A percentile compares a stretch with the other conserved stretches of the same genome.
phyloP scores from a whole-genome alignment of 202 grass and related monocot genomes.

The Panicum virgatum region DNA sequence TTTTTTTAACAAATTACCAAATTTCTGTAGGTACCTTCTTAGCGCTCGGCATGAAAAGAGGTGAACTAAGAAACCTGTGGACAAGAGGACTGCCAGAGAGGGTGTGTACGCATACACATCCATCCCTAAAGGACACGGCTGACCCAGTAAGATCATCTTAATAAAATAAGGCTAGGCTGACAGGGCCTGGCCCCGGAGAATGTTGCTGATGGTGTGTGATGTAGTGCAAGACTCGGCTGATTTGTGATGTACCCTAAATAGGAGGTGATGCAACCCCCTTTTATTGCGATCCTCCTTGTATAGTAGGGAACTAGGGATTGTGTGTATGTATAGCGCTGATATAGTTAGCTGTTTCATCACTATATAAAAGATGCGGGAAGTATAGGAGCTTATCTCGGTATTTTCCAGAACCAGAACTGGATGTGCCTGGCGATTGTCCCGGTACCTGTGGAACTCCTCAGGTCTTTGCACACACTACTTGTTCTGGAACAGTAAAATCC shows the following conservation, averaged over 20 bases:
- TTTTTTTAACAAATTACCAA: neutral
- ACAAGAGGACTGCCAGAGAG: conserved; percentile 72
- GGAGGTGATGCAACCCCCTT: neutral
- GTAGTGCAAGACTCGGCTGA: neutral
- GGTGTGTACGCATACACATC: conserved; percentile 66
- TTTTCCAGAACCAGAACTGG: neutral
- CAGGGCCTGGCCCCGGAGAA: neutral
- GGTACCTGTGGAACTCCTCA: neutral
- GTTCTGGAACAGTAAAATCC: too few relatives aligned
- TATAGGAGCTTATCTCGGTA: neutral
- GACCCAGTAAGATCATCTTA: neutral
- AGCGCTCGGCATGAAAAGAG: conserved; percentile 70
- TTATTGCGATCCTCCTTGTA: neutral
- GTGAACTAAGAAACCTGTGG: conserved; percentile 86
- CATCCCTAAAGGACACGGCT: neutral
- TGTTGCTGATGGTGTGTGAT: neutral
- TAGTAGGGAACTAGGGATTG: neutral
- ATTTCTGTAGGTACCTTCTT: conserved; percentile 70
- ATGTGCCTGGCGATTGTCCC: neutral
- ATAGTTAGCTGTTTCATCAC: neutral
- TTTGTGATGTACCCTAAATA: neutral
- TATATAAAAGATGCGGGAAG: neutral
- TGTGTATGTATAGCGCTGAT: neutral
- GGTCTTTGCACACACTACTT: too few relatives aligned
- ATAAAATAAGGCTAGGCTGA: neutral